phyloP scores from a whole-genome alignment of 2,329 filamentous ascomycete genomes.

The Ophiocordyceps robertsii region DNA sequence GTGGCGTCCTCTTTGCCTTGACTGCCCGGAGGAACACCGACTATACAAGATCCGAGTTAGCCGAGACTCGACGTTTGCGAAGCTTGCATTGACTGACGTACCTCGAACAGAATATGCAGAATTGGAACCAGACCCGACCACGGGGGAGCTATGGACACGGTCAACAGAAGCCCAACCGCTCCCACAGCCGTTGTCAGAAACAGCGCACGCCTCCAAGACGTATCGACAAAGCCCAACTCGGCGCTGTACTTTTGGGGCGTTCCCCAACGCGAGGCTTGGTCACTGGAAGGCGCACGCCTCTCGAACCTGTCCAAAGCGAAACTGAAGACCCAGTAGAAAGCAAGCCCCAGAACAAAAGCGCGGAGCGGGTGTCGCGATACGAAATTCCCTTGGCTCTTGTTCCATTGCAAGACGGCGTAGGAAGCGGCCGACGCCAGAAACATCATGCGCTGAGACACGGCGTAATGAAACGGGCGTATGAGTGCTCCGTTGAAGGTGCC shows the following conservation, averaged over 20 bases:
- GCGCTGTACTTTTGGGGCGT: not conserved
- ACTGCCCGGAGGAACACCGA: too few species aligned
- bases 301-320: not conserved
- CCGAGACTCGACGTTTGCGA: too few species aligned
- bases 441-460: not conserved
- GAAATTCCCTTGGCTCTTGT: not conserved
- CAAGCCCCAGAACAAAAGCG: not conserved
- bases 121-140: not conserved
- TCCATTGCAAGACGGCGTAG: not conserved
- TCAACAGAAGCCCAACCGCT: not conserved
- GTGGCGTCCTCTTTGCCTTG: not conserved
- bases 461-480: not conserved
- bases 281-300: not conserved
- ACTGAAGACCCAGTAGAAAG: not conserved
- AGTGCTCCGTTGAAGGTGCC: not conserved
- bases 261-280: not conserved
- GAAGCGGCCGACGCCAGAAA: not conserved
- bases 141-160: not conserved
- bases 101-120: not conserved
- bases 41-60: too few species aligned
- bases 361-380: not conserved
- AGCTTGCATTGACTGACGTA: too few species aligned
- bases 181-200: not conserved
- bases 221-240: not conserved
- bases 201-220: not conserved